Base-by-base conservation (phyloP, 2,329 filamentous ascomycete species). In the Xylariaceae sp. region DNA sequence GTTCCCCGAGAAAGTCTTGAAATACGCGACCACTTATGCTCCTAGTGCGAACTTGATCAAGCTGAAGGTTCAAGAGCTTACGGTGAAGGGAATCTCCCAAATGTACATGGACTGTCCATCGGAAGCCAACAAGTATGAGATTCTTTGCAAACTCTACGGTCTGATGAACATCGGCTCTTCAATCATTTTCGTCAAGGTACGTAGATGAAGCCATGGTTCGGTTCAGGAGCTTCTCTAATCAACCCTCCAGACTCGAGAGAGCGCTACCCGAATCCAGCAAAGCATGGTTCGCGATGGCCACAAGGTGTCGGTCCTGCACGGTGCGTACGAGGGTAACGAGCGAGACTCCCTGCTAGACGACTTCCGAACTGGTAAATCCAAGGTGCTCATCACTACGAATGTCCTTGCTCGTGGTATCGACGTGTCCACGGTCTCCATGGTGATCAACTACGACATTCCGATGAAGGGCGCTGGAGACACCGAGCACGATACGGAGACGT, bases 371-470 rank as follows among this genome's bases (percentile, higher is more conserved):
- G 90, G 90, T 27, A 76, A 83, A 43, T 88, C 88, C 56, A 98
- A 98, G 69, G 92, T 98, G 7, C 81, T 98, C 46, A 96, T 98
- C 58, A 94, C 92, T 1, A 98, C 92, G 52, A 98, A 98, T 58
- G 89, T 98, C 26, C 76, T 98, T 42, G 86, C 92, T 7, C 88
- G 92, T 59, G 92, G 92, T 60, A 97, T 98, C 55, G 92, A 98
- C 58, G 77, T 81, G 69, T 97, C 60, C 64, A 94, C 67, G 18
- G 92, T 98, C 11, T 95, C 88, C 8, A 92, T 98, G 83, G 92
- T 98, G 38, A 88, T 98, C 71, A 98, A 98, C 71, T 98, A 98
- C 65, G 84, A 88, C 53, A 84, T 88, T 41, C 83, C 83, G 16
- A 85, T 83, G 70, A 83, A 83, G 57, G 81, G 84, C 28, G 67